These are phyloP conservation scores for Eucalyptus brandiana DNA, from an alignment of 345 rosid species.

Conservation along the genomic window DNA sequence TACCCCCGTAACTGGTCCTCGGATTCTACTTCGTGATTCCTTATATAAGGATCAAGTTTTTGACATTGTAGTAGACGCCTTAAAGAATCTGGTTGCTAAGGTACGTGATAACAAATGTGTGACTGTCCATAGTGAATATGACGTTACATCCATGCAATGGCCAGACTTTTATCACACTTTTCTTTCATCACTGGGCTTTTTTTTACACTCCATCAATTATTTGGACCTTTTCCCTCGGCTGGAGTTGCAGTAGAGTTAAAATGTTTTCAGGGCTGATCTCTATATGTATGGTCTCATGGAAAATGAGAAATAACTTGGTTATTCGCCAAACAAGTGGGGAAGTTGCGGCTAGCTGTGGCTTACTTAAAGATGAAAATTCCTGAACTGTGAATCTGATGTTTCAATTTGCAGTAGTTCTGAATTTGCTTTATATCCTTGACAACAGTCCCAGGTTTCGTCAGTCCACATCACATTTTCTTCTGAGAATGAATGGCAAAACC, in stretches of 20 bases:
- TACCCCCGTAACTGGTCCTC: constrained; percentile 93
- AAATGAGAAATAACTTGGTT: not conserved
- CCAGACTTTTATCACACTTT: not conserved
- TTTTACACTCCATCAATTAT: not conserved
- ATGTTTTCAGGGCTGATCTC: not conserved
- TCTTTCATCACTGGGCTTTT: not conserved
- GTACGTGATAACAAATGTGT: constrained; percentile 7
- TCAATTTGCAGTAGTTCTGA: not conserved
- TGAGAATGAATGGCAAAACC: constrained; percentile 63
- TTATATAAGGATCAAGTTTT: constrained; percentile 59
- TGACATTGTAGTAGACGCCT: constrained; percentile 47
- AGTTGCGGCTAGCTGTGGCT: not conserved
- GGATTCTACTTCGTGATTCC: constrained; percentile 59
- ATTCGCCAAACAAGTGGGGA: not conserved
- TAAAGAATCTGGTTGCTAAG: constrained; percentile 63
- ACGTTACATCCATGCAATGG: not conserved
- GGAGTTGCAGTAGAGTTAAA: not conserved
- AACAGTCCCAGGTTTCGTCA: constrained; percentile 74
- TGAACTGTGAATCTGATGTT: not conserved
- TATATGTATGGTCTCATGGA: not conserved
- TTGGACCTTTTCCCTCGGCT: not conserved
- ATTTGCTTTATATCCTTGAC: not conserved
- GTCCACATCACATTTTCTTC: constrained; percentile 80
- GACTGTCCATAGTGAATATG: not conserved
- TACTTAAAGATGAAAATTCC: not conserved